Conservation (phyloP, 805 yeast genomes). For the Kazachstania bromeliacearum region DNA sequence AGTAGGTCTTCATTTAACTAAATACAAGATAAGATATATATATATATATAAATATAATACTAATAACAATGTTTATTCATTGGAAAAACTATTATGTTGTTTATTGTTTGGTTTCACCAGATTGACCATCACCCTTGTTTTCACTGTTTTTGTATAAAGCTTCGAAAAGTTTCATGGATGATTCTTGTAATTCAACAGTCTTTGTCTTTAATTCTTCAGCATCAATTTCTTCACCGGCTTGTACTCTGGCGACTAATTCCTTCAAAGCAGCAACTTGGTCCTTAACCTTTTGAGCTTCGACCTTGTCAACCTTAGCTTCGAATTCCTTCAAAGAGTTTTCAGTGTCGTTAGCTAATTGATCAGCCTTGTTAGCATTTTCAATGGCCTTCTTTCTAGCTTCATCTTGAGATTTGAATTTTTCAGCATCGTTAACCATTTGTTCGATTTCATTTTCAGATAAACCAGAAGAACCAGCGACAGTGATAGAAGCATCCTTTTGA, state of each 20-base stretch:
- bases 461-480: constrained; percentile 95
- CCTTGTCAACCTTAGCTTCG: constrained; percentile 46
- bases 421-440: constrained; percentile 85
- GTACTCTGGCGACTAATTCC: constrained; percentile 57
- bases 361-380: constrained; percentile 71
- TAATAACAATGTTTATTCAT: no score
- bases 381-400: constrained; percentile 76
- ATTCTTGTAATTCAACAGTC: constrained; percentile 67
- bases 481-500: constrained; percentile 87
- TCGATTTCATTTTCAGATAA: constrained; percentile 83
- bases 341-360: constrained; percentile 74
- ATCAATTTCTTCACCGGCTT: constrained; percentile 48
- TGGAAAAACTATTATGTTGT: no score
- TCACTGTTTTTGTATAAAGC: constrained; percentile 37
- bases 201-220: constrained; percentile 55
- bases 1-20: no score
- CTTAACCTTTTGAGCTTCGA: constrained; percentile 38
- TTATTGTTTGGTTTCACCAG: constrained; percentile 12
- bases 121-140: constrained; percentile 2
- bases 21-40: no score
- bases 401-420: constrained; percentile 80
- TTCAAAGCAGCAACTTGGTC: constrained; percentile 49
- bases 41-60: no score
- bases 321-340: constrained; percentile 76
- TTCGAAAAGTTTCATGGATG: constrained; percentile 69